A percentile compares a stretch with the other conserved stretches of the same genome.
Evolutionary conservation across 2,329 filamentous ascomycete species (phyloP).

Genomic region (Diaporthe caulivora): DNA sequence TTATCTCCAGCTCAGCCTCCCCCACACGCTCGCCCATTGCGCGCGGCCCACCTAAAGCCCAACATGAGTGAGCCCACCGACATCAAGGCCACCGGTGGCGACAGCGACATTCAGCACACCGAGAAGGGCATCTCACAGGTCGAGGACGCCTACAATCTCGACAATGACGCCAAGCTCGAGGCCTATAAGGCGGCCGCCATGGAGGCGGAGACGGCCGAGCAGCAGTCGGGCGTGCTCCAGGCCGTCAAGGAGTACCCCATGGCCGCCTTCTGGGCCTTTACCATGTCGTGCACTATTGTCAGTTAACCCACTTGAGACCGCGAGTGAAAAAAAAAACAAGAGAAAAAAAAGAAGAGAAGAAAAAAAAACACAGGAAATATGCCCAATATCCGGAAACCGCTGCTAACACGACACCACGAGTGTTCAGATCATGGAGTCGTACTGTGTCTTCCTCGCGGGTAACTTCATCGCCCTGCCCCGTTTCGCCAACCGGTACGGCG

Average conservation of each 20-base stretch:
- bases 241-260: slow-evolving; percentile 51
- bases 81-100: neutral
- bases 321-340: too few relatives aligned
- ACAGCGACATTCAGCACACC: slow-evolving; percentile 2
- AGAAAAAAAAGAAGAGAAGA: too few relatives aligned
- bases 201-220: slow-evolving; percentile 63
- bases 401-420: slow-evolving; percentile 39
- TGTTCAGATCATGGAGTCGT: slow-evolving; percentile 73
- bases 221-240: slow-evolving; percentile 51
- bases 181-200: slow-evolving; percentile 66
- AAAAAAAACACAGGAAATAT: too few relatives aligned
- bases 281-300: slow-evolving; percentile 56
- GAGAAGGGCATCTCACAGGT: slow-evolving; percentile 23
- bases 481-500: slow-evolving; percentile 62
- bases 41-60: neutral
- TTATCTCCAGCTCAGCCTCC: neutral
- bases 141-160: slow-evolving; percentile 38
- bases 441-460: slow-evolving; percentile 71
- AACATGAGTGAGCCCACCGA: slow-evolving; percentile 26
- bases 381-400: neutral
- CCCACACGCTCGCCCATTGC: neutral
- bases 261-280: slow-evolving; percentile 54
- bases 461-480: slow-evolving; percentile 66
- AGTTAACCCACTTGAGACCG: too few relatives aligned
- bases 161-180: slow-evolving; percentile 53